phyloP scores from a whole-genome alignment of 1,284 basidiomycete genomes.

The Rhodotorula mucilaginosa region DNA sequence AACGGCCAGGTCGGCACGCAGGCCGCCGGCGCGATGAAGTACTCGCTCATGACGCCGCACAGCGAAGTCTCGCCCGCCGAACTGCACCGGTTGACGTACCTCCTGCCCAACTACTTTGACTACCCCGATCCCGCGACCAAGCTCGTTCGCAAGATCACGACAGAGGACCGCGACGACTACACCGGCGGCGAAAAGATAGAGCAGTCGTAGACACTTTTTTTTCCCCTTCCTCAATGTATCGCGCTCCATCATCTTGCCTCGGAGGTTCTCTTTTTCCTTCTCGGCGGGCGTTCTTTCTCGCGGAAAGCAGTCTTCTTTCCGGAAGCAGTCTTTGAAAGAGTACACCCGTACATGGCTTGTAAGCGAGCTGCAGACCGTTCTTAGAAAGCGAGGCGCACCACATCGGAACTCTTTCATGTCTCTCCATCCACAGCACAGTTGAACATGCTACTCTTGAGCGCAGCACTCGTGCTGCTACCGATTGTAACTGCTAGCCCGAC shows the following conservation, averaged over 20 bases:
- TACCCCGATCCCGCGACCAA: slow-evolving; percentile 1
- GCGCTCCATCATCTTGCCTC: background rate
- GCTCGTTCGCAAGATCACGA: background rate
- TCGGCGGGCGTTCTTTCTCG: background rate
- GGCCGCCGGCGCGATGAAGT: slow-evolving; percentile 74
- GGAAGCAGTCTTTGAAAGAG: background rate
- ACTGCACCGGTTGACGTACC: slow-evolving; percentile 31
- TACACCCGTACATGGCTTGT: background rate
- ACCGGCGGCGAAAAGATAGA: background rate
- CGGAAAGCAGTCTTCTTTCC: background rate
- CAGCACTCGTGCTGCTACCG: background rate
- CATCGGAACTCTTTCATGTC: background rate
- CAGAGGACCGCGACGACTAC: slow-evolving; percentile 8
- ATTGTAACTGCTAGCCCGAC: background rate
- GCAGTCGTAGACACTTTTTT: background rate
- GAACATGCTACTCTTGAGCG: background rate
- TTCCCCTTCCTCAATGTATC: background rate
- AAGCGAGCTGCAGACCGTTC: no score
- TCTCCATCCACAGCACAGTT: background rate
- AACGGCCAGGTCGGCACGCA: slow-evolving; percentile 61
- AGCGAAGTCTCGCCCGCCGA: slow-evolving; percentile 30
- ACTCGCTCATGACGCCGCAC: slow-evolving; percentile 52
- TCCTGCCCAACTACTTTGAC: slow-evolving; percentile 38
- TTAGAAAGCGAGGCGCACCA: background rate
- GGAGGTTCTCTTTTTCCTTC: background rate